These are phyloP conservation scores for Pelomyxa schiedti DNA, from an alignment of 78 protist species.

Conservation along the genomic window DNA sequence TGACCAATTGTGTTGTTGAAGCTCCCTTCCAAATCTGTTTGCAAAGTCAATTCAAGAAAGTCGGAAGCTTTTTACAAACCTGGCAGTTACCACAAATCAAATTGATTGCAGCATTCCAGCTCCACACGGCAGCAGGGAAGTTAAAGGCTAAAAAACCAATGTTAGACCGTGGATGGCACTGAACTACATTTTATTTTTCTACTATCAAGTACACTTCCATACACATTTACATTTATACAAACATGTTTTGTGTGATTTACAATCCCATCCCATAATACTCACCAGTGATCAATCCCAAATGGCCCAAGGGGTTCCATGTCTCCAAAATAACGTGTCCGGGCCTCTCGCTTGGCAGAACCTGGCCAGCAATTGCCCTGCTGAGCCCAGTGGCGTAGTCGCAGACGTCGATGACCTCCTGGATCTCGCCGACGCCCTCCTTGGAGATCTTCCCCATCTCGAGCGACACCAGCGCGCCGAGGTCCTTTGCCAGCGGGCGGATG, in stretches of 20 bases:
- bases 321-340: constrained; percentile 70
- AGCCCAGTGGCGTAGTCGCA: constrained; percentile 83
- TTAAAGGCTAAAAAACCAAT: no score
- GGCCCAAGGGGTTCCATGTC: constrained; percentile 83
- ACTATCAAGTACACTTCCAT: no score
- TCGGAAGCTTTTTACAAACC: not conserved
- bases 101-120: constrained; percentile 77
- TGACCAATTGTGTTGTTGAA: constrained; percentile 48
- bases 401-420: constrained; percentile 81
- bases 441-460: constrained; percentile 84
- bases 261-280: no score
- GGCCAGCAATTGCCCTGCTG: constrained; percentile 61
- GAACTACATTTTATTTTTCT: no score
- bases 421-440: constrained; percentile 83
- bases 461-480: no score
- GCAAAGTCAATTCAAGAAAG: constrained; percentile 53
- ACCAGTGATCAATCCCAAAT: constrained; percentile 74
- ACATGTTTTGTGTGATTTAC: no score
- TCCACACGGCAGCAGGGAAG: constrained; percentile 84
- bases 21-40: constrained; percentile 77
- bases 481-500: constrained; percentile 58
- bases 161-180: no score
- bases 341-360: constrained; percentile 75
- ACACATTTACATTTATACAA: no score
- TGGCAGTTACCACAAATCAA: no score